phyloP scores from a whole-genome alignment of 2,329 filamentous ascomycete genomes.

The Colletotrichum filicis region DNA sequence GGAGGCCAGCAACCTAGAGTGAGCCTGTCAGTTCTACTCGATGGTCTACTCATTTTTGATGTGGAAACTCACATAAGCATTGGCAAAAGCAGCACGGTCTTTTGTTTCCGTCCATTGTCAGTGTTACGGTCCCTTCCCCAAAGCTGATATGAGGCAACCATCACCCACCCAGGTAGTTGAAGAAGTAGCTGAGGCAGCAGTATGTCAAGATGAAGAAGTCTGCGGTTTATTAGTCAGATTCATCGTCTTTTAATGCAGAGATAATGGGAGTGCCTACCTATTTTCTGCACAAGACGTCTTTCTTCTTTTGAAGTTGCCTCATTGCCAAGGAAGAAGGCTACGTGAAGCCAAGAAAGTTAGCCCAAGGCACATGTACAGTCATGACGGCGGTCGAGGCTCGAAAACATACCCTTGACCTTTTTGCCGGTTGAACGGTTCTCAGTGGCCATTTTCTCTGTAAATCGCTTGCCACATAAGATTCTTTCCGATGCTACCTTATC shows the following conservation, averaged over 20 bases:
- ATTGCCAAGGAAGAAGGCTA: conserved; percentile 35
- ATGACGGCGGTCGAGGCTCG: not conserved
- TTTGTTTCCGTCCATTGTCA: not conserved
- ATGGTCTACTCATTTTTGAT: not conserved
- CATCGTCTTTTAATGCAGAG: accelerated
- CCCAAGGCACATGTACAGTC: too few relatives aligned
- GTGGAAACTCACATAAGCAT: conserved; percentile 26
- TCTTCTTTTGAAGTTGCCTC: conserved; percentile 39
- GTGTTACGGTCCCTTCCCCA: not conserved
- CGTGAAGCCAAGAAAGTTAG: not conserved
- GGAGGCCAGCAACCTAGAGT: conserved; percentile 61
- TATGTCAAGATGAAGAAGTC: conserved; percentile 49
- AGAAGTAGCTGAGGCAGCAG: conserved; percentile 48
- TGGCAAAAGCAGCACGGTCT: conserved; percentile 36
- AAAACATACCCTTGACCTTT: conserved; percentile 12
- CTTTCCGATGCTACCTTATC: not conserved
- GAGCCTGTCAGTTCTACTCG: not conserved
- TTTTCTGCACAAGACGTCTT: conserved; percentile 42
- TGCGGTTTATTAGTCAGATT: not conserved
- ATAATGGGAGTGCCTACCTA: conserved; percentile 35
- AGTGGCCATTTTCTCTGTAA: not conserved
- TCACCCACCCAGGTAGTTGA: conserved; percentile 50
- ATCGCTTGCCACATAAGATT: not conserved
- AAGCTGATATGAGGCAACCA: too few relatives aligned
- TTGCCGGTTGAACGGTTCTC: not conserved